Percentiles rank a stretch among this genome's conserved stretches.
Conservation (phyloP, 1,139 yeast genomes). For the Kodamaea derodonti region DNA sequence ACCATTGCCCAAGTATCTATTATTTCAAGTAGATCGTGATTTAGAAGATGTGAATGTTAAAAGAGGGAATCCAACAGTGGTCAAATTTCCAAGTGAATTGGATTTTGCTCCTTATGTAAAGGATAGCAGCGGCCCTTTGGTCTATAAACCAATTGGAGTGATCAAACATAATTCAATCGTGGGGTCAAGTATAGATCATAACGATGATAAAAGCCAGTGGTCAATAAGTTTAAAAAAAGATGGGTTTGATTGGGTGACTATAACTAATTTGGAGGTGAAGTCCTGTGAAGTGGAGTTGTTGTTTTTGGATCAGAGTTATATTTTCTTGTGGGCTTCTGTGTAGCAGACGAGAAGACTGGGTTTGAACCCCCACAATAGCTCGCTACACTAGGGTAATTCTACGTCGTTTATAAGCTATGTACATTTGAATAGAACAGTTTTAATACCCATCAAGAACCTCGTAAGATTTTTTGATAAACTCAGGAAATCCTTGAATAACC, state of each 20-base stretch:
- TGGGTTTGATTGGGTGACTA: constrained; percentile 51
- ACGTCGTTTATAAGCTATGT: too few relatives aligned
- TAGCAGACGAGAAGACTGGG: constrained; percentile 24
- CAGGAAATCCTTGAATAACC: constrained; percentile 4
- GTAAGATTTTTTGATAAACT: constrained; percentile 7
- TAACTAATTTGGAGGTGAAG: constrained; percentile 49
- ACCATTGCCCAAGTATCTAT: constrained; percentile 50
- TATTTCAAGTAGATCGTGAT: constrained; percentile 54
- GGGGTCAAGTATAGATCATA: constrained; percentile 18
- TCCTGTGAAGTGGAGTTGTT: constrained; percentile 54
- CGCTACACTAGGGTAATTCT: too few relatives aligned
- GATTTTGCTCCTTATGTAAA: constrained; percentile 34
- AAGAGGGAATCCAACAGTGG: constrained; percentile 58
- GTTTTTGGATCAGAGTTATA: constrained; percentile 58
- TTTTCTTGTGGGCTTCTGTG: constrained; percentile 80
- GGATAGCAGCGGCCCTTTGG: constrained; percentile 13
- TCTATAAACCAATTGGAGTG: constrained; percentile 49
- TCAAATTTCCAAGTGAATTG: constrained; percentile 51
- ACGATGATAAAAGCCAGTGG: constrained; percentile 41
- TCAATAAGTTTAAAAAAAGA: constrained; percentile 45
- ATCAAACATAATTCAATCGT: constrained; percentile 41
- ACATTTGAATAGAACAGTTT: constrained; percentile 5
- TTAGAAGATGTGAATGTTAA: constrained; percentile 28
- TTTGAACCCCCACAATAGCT: too few relatives aligned
- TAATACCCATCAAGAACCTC: constrained; percentile 5